Percentiles rank a stretch among this genome's conserved stretches.
Evolutionary conservation across 2,329 filamentous ascomycete genomes (phyloP).

Genomic region (Aurifilum marmelostoma): DNA sequence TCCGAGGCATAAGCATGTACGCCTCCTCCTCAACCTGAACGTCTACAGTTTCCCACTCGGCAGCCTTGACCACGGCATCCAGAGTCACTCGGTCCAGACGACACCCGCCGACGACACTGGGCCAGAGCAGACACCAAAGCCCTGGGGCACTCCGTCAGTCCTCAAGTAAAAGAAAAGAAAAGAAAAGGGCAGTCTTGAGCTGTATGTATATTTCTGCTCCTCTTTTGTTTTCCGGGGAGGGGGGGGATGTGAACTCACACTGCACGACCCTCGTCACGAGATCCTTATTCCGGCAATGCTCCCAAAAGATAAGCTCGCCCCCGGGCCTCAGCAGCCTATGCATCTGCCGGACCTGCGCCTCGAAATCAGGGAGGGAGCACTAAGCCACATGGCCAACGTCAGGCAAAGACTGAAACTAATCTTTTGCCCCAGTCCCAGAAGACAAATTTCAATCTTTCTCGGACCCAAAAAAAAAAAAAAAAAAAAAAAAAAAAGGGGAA

Average conservation of each 20-base stretch:
- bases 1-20: conserved; percentile 37
- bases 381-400: neutral
- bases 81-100: conserved; percentile 36
- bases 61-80: conserved; percentile 35
- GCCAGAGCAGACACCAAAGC: conserved; percentile 39
- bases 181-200: no score
- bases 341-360: conserved; percentile 38
- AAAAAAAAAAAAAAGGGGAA: neutral
- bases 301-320: conserved; percentile 51
- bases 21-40: conserved; percentile 36
- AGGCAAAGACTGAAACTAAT: no score
- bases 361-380: conserved; percentile 42
- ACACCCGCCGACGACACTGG: conserved; percentile 38
- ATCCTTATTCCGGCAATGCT: conserved; percentile 41
- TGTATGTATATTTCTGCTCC: neutral
- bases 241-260: conserved; percentile 33
- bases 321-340: conserved; percentile 49
- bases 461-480: neutral
- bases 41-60: conserved; percentile 40
- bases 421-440: no score
- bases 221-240: neutral
- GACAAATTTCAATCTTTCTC: no score
- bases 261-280: conserved; percentile 37
- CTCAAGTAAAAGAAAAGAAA: neutral
- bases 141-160: conserved; percentile 27